These are phyloP conservation scores for Perkinsus olseni DNA, from an alignment of 169 alveolate genomes.

Conservation along the genomic window DNA sequence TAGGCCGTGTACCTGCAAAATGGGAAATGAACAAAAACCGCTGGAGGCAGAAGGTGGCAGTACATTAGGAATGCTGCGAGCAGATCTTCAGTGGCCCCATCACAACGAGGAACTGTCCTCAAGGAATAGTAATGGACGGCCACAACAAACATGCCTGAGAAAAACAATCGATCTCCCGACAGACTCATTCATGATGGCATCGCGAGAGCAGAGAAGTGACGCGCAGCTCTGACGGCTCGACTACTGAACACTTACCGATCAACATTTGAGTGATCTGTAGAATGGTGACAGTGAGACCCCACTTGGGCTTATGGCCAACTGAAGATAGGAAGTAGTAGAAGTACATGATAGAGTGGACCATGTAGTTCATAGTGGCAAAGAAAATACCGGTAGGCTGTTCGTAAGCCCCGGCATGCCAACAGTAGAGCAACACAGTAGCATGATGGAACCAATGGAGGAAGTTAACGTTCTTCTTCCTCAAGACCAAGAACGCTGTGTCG, in stretches of 20 bases:
- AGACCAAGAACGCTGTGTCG: constrained; percentile 59
- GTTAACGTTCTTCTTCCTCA: constrained; percentile 47
- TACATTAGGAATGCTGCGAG: neutral
- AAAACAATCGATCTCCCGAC: too few species aligned
- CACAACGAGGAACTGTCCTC: neutral
- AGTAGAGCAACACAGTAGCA: constrained; percentile 63
- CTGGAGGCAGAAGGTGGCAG: neutral
- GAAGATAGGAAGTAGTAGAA: constrained; percentile 58
- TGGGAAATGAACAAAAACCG: neutral
- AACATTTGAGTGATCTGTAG: constrained; percentile 61
- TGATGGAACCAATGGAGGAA: constrained; percentile 74
- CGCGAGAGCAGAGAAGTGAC: too few species aligned
- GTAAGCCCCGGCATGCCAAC: constrained; percentile 64
- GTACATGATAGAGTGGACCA: constrained; percentile 70
- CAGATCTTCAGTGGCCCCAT: neutral
- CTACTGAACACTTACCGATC: constrained; percentile 34
- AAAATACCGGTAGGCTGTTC: constrained; percentile 65
- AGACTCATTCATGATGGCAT: too few species aligned
- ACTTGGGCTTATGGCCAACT: constrained; percentile 24
- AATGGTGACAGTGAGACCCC: constrained; percentile 59
- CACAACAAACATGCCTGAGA: neutral
- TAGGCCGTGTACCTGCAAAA: neutral
- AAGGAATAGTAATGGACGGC: neutral
- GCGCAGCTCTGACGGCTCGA: too few species aligned
- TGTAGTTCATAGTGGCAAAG: constrained; percentile 58